Evolutionary conservation across 2,329 filamentous ascomycete genomes (phyloP), one percentile per base, ranked within the genome.

Genomic region (Cytospora paraplurivora): DNA sequence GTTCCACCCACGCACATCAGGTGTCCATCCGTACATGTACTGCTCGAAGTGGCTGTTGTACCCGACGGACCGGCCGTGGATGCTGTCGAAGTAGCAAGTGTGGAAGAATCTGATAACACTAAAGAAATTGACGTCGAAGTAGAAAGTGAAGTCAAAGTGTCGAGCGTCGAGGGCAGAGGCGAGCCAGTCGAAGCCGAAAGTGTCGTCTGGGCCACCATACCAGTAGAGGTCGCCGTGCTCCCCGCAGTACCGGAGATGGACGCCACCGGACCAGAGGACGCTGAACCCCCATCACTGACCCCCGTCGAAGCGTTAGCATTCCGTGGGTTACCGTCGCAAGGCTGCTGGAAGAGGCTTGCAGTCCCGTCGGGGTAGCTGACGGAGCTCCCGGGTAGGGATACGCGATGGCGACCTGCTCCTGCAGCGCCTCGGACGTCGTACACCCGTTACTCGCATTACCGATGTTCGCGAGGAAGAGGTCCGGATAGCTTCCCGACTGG

Each of bases 391-490:
- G 84, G 58, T 87, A 75, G 0, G 89, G 88, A 76, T 87, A 92
- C 11, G 77, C 74, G 58, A 89, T 79, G 65, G 72, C 41, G 11
- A 72, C 47, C 51, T 73, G 71, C 44, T 67, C 53, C 7, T 86
- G 80, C 11, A 79, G 69, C 1, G 74, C 73, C 19, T 86, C 82
- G 0, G 68, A 70, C 7, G 86, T 89, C 0, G 66, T 74, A 73
- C 88, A 91, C 12, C 76, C 77, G 54, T 80, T 81, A 11, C 65
- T 68, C 6, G 71, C 51, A 0, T 71, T 72, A 0, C 75, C 76
- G 65, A 91, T 75, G 71, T 92, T 92, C 65, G 87, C 88, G 15
- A 89, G 82, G 71, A 91, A 91, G 79, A 93, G 85, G 44, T 83
- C 76, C 0, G 90, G 90, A 51, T 89, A 85, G 5, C 47, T 77